A percentile compares a stretch with the other conserved stretches of the same genome.
Conservation (phyloP, 2,329 filamentous ascomycete species). For the Dryadomyces quercivorus region DNA sequence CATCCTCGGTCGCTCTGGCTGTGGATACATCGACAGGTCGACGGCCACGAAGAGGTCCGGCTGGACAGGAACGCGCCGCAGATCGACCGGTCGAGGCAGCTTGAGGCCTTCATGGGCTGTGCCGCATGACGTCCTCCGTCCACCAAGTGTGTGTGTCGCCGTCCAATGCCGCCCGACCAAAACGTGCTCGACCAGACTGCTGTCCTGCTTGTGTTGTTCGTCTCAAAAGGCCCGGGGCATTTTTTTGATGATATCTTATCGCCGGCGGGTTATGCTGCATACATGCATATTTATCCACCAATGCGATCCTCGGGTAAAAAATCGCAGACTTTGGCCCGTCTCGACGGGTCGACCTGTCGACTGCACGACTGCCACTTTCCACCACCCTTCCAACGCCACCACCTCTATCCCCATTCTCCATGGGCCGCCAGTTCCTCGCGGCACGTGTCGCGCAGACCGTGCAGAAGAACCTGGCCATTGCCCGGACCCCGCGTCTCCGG, state of each 20-base stretch:
- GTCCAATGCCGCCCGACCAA: not conserved
- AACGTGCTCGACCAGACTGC: not conserved
- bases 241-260: slow-evolving; percentile 1
- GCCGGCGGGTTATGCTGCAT: not conserved
- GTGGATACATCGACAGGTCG: slow-evolving; percentile 4
- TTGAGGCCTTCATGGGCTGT: slow-evolving; percentile 48
- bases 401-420: slow-evolving; percentile 10
- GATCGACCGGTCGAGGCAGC: slow-evolving; percentile 48
- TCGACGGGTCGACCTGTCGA: too few relatives aligned
- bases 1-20: not conserved
- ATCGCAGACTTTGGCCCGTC: too few relatives aligned
- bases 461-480: slow-evolving; percentile 21
- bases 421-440: slow-evolving; percentile 24
- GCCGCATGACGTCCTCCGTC: slow-evolving; percentile 30
- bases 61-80: slow-evolving; percentile 41
- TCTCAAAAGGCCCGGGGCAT: too few relatives aligned
- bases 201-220: not conserved
- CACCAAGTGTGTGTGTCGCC: not conserved
- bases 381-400: not conserved
- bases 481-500: slow-evolving; percentile 16
- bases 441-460: slow-evolving; percentile 31
- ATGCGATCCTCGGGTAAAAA: not conserved
- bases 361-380: too few relatives aligned
- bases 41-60: slow-evolving; percentile 19
- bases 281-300: slow-evolving; percentile 3